Evolutionary conservation across 768 basidiomycete genomes (phyloP), one percentile per base, ranked within the genome.

Genomic region (Lepiota venenata): DNA sequence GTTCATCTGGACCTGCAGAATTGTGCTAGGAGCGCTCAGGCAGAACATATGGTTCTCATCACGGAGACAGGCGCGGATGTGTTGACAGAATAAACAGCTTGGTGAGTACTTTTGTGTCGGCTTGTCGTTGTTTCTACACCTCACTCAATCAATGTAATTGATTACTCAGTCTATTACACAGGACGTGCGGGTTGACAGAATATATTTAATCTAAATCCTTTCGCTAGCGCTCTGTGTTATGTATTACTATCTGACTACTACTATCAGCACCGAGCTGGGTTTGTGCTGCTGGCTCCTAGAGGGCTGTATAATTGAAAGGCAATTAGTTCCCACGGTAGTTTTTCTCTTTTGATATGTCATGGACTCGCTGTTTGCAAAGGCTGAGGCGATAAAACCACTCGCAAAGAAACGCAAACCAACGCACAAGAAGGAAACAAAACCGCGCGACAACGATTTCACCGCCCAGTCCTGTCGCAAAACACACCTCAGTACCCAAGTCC

Each of bases 11-110:
- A 22, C 18, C 22, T 16, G 0, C 44, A 93, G 90, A 87, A 86
- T 52, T 89, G 90, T 47, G 89, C 88, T 1, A 78, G 92, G 22
- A 81, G 84, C 50, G 91, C 93, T 2, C 91, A 93, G 68, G 87
- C 85, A 14, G 93, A 97, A 65, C 92, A 95, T 66, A 94, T 86
- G 81, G 72, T 97, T 6, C 72, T 94, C 25, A 89, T 96, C 50
- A 94, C 91, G 1, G 77, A 91, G 32, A 69, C 64, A 5, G 91
- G 91, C 0, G 83, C 74, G n/a, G 90, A 94, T 2, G 81, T 95
- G 4, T 73, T 96, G 29, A 96, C 93, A 16, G 56, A 61, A 47
- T 68, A 53, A 64, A 29, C 43, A 18, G 14, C 50, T 11, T 16
- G 25, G 25, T 25, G 25, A 25, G 25, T 25, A 25, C 5, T 25